Evolutionary conservation across 768 basidiomycete species (phyloP), one percentile per base, ranked within the genome.

Genomic region (Kwoniella botswanensis): DNA sequence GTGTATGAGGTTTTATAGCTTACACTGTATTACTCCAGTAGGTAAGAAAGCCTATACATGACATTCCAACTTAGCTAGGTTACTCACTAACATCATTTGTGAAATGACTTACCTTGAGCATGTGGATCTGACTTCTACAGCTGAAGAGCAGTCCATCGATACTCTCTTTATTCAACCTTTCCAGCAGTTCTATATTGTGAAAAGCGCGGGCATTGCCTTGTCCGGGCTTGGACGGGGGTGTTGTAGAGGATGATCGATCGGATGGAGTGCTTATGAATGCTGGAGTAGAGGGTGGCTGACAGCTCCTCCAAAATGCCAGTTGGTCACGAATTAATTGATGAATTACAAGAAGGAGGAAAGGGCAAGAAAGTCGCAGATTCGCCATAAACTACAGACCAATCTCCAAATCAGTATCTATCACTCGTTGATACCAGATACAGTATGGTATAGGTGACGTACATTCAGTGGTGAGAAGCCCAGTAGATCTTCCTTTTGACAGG

Each of bases 381-480:
- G 72, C 69, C 21, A 60, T 17, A n/a, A 54, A 71, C 68, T 70
- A 44, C 18, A 41, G 22, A n/a, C 46, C 17, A 58, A n/a, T 1
- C 29, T 44, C 0, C 52, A 41, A 15, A 57, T 67, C 42, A 46
- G 58, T 41, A 35, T 7, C 35, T 35, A 35, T 35, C 35, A 6
- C 35, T 35, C 6, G 35, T 6, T 6, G 35, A 35, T 35, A 1
- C 6, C 1, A 6, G 10, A 11, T 18, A 54, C 22, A 17, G 18
- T 12, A 4, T n/a, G 43, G 29, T 24, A 11, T 24, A 53, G 22
- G 55, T 21, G 7, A 63, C 75, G 63, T 29, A 72, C 73, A 44
- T 74, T 76, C 46, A 78, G 13, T 29, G 76, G 76, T 12, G 76
- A 78, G 55, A 78, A 78, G 4, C 74, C 74, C 13, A 74, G 18